Evolutionary conservation across 768 basidiomycete species (phyloP).

Genomic region (Termitomyces sp.): DNA sequence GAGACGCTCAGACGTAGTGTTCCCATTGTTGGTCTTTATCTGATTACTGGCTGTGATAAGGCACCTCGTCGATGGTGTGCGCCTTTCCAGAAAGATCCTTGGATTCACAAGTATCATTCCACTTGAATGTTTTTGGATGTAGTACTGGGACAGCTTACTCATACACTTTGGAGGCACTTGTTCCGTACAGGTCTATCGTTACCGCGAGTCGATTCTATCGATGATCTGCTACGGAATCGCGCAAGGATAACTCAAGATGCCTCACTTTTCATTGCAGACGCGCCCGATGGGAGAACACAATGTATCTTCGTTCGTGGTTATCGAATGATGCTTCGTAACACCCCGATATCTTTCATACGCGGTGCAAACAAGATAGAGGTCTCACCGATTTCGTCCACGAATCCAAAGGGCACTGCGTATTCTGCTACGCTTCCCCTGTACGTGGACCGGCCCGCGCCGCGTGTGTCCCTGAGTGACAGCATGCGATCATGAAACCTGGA

Average conservation of each 20-base stretch:
- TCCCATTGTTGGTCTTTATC: slow-evolving; percentile 15
- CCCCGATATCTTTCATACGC: slow-evolving; percentile 2
- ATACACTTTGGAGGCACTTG: slow-evolving; percentile 12
- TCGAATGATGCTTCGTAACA: slow-evolving; percentile 11
- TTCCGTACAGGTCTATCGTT: slow-evolving; percentile 9
- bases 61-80: slow-evolving; percentile 13
- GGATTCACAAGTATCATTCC: slow-evolving; percentile 4
- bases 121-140: slow-evolving; percentile 2
- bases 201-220: slow-evolving; percentile 1
- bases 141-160: slow-evolving; percentile 1
- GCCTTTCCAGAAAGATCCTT: slow-evolving; percentile 9
- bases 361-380: slow-evolving; percentile 4
- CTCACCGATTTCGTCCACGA: slow-evolving; percentile 4
- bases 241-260: slow-evolving; percentile 7
- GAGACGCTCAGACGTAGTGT: slow-evolving; percentile 7
- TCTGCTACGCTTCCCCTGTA: background rate
- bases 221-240: background rate
- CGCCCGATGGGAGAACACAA: slow-evolving; percentile 5
- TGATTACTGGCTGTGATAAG: slow-evolving; percentile 18
- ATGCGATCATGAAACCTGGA: background rate
- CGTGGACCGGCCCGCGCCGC: background rate
- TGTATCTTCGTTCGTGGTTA: slow-evolving; percentile 14
- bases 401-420: slow-evolving; percentile 4
- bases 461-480: background rate
- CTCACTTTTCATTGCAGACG: slow-evolving; percentile 5